A percentile compares a stretch with the other conserved stretches of the same genome.
These are phyloP conservation scores for Rhodamnia argentea DNA, from an alignment of 345 rosid genomes.

Conservation along the genomic window DNA sequence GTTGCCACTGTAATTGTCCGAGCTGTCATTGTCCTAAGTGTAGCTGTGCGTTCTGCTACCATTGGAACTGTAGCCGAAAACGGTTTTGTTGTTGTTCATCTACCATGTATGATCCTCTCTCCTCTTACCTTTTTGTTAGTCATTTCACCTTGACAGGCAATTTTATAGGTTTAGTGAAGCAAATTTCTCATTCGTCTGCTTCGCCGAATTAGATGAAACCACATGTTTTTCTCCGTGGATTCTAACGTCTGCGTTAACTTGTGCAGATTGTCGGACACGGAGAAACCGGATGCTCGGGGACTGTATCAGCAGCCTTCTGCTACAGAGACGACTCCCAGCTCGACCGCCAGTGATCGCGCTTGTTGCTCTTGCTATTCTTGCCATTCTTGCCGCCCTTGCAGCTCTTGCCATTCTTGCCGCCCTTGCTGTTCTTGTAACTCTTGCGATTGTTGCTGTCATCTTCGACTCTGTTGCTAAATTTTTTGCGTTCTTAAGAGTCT, in stretches of 20 bases:
- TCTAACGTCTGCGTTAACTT: neutral
- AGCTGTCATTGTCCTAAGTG: conserved; percentile 3
- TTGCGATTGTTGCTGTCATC: neutral
- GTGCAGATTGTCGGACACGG: neutral
- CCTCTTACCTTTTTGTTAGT: neutral
- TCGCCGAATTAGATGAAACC: neutral
- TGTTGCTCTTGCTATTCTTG: neutral
- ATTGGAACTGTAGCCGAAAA: conserved; percentile 28
- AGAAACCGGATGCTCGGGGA: neutral
- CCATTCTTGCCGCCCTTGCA: neutral
- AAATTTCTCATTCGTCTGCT: neutral
- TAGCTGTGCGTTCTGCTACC: conserved; percentile 32
- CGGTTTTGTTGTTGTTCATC: conserved; percentile 13
- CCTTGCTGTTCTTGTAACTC: neutral
- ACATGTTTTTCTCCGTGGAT: neutral
- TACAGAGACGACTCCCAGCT: neutral
- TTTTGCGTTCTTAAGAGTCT: neutral
- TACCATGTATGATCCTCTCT: conserved; percentile 22
- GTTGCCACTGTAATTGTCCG: neutral
- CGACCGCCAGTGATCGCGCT: neutral
- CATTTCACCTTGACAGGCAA: neutral
- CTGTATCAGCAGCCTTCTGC: neutral
- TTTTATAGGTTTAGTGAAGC: neutral
- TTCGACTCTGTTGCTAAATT: neutral
- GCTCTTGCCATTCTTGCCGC: neutral